Evolutionary conservation across 1,284 basidiomycete genomes (phyloP), one percentile per base, ranked within the genome.

Genomic region (Coriolopsis trogii): DNA sequence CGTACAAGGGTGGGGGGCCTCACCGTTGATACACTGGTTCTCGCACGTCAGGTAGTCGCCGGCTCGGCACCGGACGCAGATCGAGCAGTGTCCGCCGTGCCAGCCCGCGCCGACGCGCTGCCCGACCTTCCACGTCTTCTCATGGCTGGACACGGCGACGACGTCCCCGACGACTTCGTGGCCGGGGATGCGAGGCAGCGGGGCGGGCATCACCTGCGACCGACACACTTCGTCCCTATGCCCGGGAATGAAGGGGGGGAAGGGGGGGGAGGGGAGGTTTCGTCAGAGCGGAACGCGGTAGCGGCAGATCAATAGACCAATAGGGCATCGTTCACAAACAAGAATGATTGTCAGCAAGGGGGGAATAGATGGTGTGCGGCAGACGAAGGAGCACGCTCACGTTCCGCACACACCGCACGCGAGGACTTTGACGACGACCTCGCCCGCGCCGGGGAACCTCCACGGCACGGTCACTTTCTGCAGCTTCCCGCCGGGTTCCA

Each of bases 1-100:
- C 69, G 63, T 31, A 62, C 62, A 40, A 62, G 63, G 15, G 4
- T 13, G 18, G 6, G 18, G 12, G 16, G 15, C 28, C 24, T 63
- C 68, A 40, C 75, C 74, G 34, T 70, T 71, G 16, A 58, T 51
- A 15, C 51, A 42, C 18, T 56, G 62, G 18, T 53, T 54, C 40
- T 57, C 50, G 53, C 67, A 68, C 1, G 54, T 56, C 28, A 56
- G 18, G 40, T 52, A 60, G 26, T 64, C 58, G 0, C 65, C 64
- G 7, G 48, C 41, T 4, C 60, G 51, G 38, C 67, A 67, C 24
- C 53, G 33, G 21, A 31, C 18, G 51, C 67, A 68, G 0, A 49
- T 41, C 28, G 46, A 39, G 57, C 67, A 67, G 34, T 63, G 61
- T 0, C 64, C 64, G 18, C 64, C 63, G 34, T 66, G 62, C 63